Evolutionary conservation across 768 basidiomycete species (phyloP), one percentile per base, ranked within the genome.

Genomic region (Tulasnella sp.): DNA sequence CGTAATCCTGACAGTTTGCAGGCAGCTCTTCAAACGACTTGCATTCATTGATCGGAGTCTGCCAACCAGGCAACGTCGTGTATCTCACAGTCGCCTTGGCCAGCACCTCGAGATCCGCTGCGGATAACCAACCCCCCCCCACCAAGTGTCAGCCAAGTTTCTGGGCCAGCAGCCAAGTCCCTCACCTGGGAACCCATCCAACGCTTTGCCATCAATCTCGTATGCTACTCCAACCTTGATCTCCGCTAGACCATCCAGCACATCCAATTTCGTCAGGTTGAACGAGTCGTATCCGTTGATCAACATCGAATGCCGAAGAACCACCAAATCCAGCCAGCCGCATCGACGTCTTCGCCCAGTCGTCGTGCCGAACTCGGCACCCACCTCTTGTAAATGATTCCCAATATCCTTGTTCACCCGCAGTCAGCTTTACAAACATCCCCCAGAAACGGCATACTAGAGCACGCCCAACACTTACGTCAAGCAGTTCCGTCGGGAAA

Each of bases 311-410:
- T 98, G 91, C 82, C 90, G 91, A 86, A 99, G 88, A 54, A 98
- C 94, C 75, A 98, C 94, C 17, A 99, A 86, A 83, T 99, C 97
- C 67, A 99, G 89, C 97, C 97, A 99, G 15, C 97, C 97, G 83
- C 96, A 94, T 74, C 97, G 91, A 77, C 97, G 88, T 45, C 93
- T 86, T 37, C 97, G 90, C 8, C 97, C 97, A 0, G 97, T 99
- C 1, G 96, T 97, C 34, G 89, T 90, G 25, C 97, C 97, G 79
- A 88, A 97, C 82, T 99, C 97, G 67, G 86, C 87, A 6, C 97
- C 97, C 9, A 98, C 91, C 83, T 96, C 94, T 85, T 99, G 97
- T 22, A 99, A 84, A 80, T 95, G 94, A 25, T 87, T 86, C 14
- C 97, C 97, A 52, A 91, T 82, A 36, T 91, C 89, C 94, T 96